Base-by-base conservation (phyloP, 805 yeast species). In the Metschnikowia chrysomelidarum region DNA sequence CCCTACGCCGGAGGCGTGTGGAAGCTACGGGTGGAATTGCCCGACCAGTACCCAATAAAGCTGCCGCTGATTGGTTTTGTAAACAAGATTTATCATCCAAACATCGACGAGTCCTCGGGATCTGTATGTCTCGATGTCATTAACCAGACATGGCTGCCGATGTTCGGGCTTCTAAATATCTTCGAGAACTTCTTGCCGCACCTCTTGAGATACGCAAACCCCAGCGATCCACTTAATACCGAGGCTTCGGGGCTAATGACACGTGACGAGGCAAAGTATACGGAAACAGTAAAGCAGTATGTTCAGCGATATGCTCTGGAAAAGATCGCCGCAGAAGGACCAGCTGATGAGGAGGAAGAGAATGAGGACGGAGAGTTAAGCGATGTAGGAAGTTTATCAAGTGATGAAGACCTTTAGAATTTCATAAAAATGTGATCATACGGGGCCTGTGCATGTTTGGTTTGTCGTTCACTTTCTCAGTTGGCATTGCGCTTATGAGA, bases 91-190 rank as follows among this genome's bases (percentile, higher is more conserved):
- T 89, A 78, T 62, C 98, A 91, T 58, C 98, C 98, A 5, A 91
- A 91, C 54, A 88, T 91, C 43, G 98, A 91, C 56, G 94, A 88
- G 56, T 72, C 78, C 18, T 80, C 79, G 1, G 98, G 98, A 0
- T 80, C 94, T 0, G 96, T 91, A 5, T 91, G 98, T 61, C 76
- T 91, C 32, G 98, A 91, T 58, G 98, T 93, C 12, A 89, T 91
- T 45, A 91, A 91, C 58, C 96, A 91, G 56, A 87, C 98, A 0
- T 91, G 98, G 98, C 85, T 95, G 26, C 98, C 98, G 2, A 85
- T 91, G 87, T 91, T 88, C 67, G 97, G 93, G 36, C 73, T 93
- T 46, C 69, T 81, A 46, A 93, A 93, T 57, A 85, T 91, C 17
- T 87, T 93, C 57, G 98, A 91, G 53, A 82, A 87, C 56, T 93